Base-by-base conservation (phyloP, 176 grass and related monocot genomes). In the Typha latifolia region DNA sequence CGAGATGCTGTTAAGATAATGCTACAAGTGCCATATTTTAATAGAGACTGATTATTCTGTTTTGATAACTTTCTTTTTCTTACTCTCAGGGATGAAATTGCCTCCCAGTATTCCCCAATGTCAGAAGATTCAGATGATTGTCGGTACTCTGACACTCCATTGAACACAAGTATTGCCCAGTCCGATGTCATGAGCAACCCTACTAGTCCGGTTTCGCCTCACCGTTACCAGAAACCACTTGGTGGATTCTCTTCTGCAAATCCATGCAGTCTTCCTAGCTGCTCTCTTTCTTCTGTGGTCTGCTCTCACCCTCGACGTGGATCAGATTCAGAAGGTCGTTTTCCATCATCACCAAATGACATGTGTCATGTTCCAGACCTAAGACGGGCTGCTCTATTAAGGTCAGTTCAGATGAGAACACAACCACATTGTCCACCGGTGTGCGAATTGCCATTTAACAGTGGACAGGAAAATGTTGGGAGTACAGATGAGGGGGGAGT, bases 121-220 rank as follows among this genome's bases (percentile, higher is more conserved):
- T 93, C 94, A 2, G 94, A 99, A 84, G 94, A 99, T 67, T 99
- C 82, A 0, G 86, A 93, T 53, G 94, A 99, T 49, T 86, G 80
- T 57, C 80, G 83, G 48, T 92, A 66, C 75, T 97, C 69, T 7
- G 88, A 92, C 34, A 70, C 81, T 23, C 91, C 83, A 73, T 32
- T 84, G 65, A 82, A 85, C 66, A 76, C 78, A 18, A 76, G 61
- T 48, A 74, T 49, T n/a, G 79, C 59, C 62, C 88, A 84, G 22
- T 53, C 47, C 0, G 88, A 91, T 81, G 64, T 63, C 16, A 73
- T 76, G 75, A 67, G 77, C 66, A 84, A 68, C 68, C 88, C 84
- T 49, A 85, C 79, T 49, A 96, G 84, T 77, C 91, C 84, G 47
- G 71, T 87, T 68, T 81, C 87, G 12, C 91, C 91, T 23, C 84